Evolutionary conservation across 1,284 basidiomycete species (phyloP).

Genomic region (Apiotrichum gracile): DNA sequence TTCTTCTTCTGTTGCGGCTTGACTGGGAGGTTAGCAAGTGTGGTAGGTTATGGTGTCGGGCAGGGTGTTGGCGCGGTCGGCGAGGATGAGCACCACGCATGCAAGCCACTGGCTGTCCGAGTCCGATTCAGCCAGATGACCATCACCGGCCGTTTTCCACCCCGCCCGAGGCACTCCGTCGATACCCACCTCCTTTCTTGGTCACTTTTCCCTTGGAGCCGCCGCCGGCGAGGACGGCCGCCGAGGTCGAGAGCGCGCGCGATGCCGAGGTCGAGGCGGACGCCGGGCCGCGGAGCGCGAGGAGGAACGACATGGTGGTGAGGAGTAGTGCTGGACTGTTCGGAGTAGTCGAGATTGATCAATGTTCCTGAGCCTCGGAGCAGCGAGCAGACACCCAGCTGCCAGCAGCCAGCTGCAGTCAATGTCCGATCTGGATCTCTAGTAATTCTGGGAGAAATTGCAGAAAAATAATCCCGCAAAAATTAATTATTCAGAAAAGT

Average conservation of each 20-base stretch:
- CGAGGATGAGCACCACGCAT: too few relatives aligned
- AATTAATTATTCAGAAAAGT: conserved; percentile 20
- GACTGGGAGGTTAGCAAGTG: not conserved
- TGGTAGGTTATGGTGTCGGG: too few relatives aligned
- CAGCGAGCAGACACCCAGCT: too few relatives aligned
- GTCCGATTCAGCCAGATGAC: too few relatives aligned
- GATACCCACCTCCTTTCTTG: not conserved
- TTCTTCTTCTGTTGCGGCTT: not conserved
- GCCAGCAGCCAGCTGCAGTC: too few relatives aligned
- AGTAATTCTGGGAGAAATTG: conserved; percentile 7
- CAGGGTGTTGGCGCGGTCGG: too few relatives aligned
- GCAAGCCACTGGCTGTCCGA: too few relatives aligned
- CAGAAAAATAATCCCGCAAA: conserved; percentile 4
- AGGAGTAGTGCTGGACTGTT: not conserved
- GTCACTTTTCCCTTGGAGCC: not conserved
- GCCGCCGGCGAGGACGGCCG: conserved; percentile 7
- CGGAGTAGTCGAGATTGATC: too few relatives aligned
- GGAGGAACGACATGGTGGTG: conserved; percentile 11
- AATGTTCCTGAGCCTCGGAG: not conserved
- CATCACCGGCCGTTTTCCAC: too few relatives aligned
- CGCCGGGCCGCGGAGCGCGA: conserved; percentile 1
- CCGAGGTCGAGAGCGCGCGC: conserved; percentile 18
- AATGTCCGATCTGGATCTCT: too few relatives aligned
- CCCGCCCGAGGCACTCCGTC: too few relatives aligned
- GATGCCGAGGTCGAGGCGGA: conserved; percentile 13